These are phyloP conservation scores for Ochromonas danica DNA, from an alignment of 108 stramenopile genomes.

Conservation along the genomic window DNA sequence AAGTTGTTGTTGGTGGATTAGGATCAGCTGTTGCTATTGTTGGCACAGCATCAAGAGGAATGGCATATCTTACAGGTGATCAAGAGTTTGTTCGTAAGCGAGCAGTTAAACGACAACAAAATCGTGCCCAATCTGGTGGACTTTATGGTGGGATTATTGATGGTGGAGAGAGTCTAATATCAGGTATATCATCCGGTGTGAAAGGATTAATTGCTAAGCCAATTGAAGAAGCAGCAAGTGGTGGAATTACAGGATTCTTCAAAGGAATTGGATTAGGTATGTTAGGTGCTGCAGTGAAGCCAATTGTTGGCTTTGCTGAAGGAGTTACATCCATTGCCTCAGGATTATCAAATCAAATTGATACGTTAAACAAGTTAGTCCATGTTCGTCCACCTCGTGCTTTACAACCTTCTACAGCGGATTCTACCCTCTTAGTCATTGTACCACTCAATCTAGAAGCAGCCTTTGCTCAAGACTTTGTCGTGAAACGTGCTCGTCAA, in stretches of 20 bases:
- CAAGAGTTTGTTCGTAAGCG: conserved; percentile 6
- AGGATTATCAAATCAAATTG: conserved; percentile 28
- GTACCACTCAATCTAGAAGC: conserved; percentile 10
- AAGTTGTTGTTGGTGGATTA: conserved; percentile 2
- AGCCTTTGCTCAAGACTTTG: conserved; percentile 31
- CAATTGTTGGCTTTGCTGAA: conserved; percentile 11
- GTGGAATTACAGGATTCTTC: not conserved
- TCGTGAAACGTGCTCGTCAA: not conserved
- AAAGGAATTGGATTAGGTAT: not conserved
- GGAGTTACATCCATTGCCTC: conserved; percentile 29
- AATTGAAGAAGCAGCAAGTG: conserved; percentile 7
- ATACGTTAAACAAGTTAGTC: not conserved
- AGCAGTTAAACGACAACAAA: conserved; percentile 3
- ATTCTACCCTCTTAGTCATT: not conserved
- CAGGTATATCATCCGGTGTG: conserved; percentile 24
- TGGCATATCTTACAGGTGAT: conserved; percentile 28
- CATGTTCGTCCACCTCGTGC: conserved; percentile 31
- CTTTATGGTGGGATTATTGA: not conserved
- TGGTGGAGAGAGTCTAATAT: not conserved
- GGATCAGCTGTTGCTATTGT: conserved; percentile 23
- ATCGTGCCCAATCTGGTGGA: not conserved
- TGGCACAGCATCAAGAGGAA: conserved; percentile 4
- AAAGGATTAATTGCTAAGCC: conserved; percentile 6
- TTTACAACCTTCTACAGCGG: conserved; percentile 8
- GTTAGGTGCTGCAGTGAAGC: conserved; percentile 4